Evolutionary conservation across 176 grass and related monocot species (phyloP).

Genomic region (Cymbopogon citratus): DNA sequence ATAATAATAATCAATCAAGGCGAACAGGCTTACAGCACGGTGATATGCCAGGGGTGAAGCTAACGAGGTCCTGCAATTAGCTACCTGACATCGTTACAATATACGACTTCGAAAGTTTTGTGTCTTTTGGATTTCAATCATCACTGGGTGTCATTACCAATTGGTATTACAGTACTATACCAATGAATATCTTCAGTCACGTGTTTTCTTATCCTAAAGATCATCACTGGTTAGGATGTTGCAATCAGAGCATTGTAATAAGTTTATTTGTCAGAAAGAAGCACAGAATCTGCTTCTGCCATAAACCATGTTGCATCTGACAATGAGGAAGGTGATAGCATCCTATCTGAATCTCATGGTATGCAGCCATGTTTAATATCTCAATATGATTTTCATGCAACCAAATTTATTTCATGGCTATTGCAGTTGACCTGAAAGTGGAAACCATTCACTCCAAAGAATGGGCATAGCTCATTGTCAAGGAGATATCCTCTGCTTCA

Average conservation of each 20-base stretch:
- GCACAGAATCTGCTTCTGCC: neutral
- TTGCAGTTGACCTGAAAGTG: neutral
- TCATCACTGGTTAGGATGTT: neutral
- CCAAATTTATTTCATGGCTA: neutral
- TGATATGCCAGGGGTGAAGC: neutral
- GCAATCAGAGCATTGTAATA: constrained; percentile 37
- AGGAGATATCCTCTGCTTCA: constrained; percentile 44
- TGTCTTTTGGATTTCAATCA: neutral
- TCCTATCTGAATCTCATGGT: constrained; percentile 11
- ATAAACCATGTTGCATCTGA: neutral
- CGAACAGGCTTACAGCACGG: neutral
- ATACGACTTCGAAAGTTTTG: neutral
- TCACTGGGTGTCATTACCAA: neutral
- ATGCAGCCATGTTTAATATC: neutral
- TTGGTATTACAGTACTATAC: neutral
- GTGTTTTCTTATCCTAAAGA: neutral
- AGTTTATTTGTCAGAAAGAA: constrained; percentile 11
- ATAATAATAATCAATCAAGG: neutral
- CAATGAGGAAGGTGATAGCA: neutral
- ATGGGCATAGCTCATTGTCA: constrained; percentile 56
- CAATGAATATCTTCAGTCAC: neutral
- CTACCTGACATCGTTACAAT: neutral
- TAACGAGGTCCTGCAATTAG: neutral
- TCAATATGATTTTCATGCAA: neutral
- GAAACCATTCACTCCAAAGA: constrained; percentile 16